Evolutionary conservation across 192 early-diverging fungal species (phyloP).

Genomic region (Coemansia sp.): DNA sequence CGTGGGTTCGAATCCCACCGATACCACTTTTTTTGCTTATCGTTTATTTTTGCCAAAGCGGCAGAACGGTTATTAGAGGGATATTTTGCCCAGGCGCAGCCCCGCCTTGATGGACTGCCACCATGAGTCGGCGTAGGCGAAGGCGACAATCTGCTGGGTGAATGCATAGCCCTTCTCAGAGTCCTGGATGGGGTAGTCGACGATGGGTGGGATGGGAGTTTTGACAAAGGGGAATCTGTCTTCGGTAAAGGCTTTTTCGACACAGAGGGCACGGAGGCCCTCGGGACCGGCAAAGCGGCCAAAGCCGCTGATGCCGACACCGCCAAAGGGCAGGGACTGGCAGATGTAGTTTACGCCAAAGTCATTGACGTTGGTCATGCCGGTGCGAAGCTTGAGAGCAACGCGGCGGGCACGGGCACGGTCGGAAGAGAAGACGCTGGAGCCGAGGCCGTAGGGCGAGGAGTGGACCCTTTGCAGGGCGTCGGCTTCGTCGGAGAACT

Average conservation of each 20-base stretch:
- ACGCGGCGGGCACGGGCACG: constrained; percentile 59
- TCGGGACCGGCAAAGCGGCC: constrained; percentile 74
- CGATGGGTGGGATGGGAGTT: constrained; percentile 69
- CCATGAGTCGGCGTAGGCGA: constrained; percentile 54
- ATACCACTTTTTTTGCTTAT: too few species aligned
- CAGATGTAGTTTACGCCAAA: constrained; percentile 84
- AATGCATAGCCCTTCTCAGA: constrained; percentile 56
- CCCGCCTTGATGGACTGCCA: constrained; percentile 54
- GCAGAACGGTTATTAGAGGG: too few species aligned
- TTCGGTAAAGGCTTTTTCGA: constrained; percentile 67
- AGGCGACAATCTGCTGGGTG: constrained; percentile 57
- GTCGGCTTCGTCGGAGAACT: constrained; percentile 64
- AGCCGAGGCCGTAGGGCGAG: constrained; percentile 73
- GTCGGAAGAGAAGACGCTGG: constrained; percentile 74
- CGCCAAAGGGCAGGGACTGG: constrained; percentile 79
- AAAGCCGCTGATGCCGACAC: constrained; percentile 75
- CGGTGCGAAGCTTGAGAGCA: constrained; percentile 61
- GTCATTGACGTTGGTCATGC: constrained; percentile 86
- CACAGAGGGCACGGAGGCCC: constrained; percentile 68
- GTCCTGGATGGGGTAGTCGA: constrained; percentile 73
- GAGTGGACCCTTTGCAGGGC: constrained; percentile 67
- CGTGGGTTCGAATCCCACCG: too few species aligned
- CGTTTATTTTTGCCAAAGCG: too few species aligned
- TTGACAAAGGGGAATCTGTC: constrained; percentile 71
- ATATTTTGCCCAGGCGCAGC: constrained; percentile 55